Evolutionary conservation across 768 basidiomycete species (phyloP), one percentile per base, ranked within the genome.

Genomic region (Polyporus arcularius): DNA sequence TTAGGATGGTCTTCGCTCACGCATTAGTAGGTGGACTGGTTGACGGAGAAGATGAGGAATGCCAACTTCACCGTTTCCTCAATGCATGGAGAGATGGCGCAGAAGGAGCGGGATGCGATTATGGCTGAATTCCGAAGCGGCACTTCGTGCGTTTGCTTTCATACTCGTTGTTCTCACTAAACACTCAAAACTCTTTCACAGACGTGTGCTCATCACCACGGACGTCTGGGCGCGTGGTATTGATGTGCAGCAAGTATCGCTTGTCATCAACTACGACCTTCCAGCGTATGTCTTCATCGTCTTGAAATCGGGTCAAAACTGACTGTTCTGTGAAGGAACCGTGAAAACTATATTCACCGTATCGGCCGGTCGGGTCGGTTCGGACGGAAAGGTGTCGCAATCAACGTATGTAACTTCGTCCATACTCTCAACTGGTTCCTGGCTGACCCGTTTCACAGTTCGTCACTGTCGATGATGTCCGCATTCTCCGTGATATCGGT

Each of bases 291-390:
- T 79, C n/a, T 2, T 41, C 51, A 49, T 64, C 32, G 65, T n/a
- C 38, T 41, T 56, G 31, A n/a, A 50, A 4, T 14, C 56, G 63
- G 50, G 28, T 15, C 21, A 26, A 26, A 15, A 32, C 38, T 46
- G 26, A 28, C 14, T 47, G 2, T 45, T 51, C 58, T 38, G 53
- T 68, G 26, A 64, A 94, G 89, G 66, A 94, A 94, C 74, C 92
- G 92, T 82, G 96, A 98, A 85, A 98, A 99, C 76, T 99, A 99
- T 80, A 98, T 99, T 67, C 97, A 99, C 80, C 92, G 97, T 72
- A 98, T 98, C 73, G 97, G 97, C 76, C 94, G 97, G 63, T 97
- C 96, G 60, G 97, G 97, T 72, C 94, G 97, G 60, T 98, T 98
- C 79, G 97, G 97, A 68, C 84, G 97, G 68, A 99, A 99, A 79